Conservation (phyloP, 352 stramenopile species). For the Pythium guiyangense region DNA sequence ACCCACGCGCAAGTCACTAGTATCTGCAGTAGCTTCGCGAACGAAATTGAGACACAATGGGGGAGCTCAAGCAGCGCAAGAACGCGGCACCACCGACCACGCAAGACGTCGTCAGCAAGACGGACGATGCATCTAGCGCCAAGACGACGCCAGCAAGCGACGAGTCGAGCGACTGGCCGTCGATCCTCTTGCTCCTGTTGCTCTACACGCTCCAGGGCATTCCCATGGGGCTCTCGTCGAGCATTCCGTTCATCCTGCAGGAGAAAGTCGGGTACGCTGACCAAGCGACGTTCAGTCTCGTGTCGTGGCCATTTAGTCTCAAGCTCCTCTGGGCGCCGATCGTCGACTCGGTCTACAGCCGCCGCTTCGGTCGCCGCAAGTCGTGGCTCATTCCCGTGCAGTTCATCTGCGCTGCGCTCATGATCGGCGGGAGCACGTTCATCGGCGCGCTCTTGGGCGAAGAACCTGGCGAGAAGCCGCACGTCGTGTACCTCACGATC, state of each 20-base stretch:
- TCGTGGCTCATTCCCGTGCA: constrained; percentile 98
- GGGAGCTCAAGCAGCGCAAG: constrained; percentile 34
- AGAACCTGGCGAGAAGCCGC: constrained; percentile 63
- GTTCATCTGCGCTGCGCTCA: constrained; percentile 92
- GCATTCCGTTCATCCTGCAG: constrained; percentile 98
- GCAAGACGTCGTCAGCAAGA: background rate
- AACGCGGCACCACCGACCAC: background rate
- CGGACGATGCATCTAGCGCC: background rate
- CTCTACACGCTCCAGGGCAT: constrained; percentile 99
- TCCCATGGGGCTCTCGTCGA: constrained; percentile 97
- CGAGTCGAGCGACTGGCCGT: constrained; percentile 57
- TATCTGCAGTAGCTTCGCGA: background rate
- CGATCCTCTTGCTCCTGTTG: constrained; percentile 92
- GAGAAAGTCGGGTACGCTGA: constrained; percentile 96
- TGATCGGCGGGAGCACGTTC: constrained; percentile 88
- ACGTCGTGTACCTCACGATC: constrained; percentile 91
- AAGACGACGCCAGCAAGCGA: constrained; percentile 14
- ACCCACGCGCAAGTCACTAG: background rate
- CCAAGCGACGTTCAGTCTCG: constrained; percentile 97
- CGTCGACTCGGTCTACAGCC: constrained; percentile 93
- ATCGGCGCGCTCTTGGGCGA: constrained; percentile 88
- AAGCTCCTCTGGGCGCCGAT: constrained; percentile 99
- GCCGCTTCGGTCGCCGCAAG: constrained; percentile 91
- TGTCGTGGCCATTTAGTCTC: constrained; percentile 97
- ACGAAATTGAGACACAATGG: constrained; percentile 3